Evolutionary conservation across 495 filamentous ascomycete species (phyloP).

Genomic region (Penicillium goetzii): DNA sequence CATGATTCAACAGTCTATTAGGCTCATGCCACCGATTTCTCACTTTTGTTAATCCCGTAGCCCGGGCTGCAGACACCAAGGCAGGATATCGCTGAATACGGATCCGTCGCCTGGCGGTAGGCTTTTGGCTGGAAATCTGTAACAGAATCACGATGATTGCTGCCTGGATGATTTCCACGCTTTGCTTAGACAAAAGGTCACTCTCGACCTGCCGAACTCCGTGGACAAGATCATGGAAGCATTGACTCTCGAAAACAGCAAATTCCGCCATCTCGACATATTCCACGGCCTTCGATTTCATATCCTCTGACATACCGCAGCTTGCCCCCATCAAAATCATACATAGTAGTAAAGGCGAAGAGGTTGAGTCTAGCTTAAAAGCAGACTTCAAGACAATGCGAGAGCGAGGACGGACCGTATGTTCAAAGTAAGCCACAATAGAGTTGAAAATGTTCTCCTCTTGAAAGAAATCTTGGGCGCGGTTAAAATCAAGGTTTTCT

Average conservation of each 20-base stretch:
- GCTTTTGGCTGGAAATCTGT: constrained; percentile 19
- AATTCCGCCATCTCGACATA: constrained; percentile 17
- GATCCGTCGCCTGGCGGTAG: constrained; percentile 15
- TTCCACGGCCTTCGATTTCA: constrained; percentile 7
- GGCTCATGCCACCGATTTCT: constrained; percentile 20
- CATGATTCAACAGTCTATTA: not conserved
- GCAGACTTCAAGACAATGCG: constrained; percentile 23
- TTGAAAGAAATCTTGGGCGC: constrained; percentile 9
- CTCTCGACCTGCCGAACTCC: not conserved
- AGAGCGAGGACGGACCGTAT: constrained; percentile 24
- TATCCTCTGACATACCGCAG: constrained; percentile 6
- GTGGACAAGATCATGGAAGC: constrained; percentile 11
- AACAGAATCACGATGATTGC: constrained; percentile 22
- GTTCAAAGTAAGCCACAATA: constrained; percentile 24
- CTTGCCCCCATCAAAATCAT: constrained; percentile 23
- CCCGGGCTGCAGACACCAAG: constrained; percentile 25
- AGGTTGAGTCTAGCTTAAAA: constrained; percentile 15
- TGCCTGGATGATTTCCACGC: constrained; percentile 21
- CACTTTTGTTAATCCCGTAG: constrained; percentile 11
- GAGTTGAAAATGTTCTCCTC: constrained; percentile 14
- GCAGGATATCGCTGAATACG: constrained; percentile 25
- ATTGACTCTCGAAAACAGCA: constrained; percentile 16
- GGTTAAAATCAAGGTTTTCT: not conserved
- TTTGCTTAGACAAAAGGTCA: not conserved
- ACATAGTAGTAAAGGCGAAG: constrained; percentile 12